Evolutionary conservation across 2,329 filamentous ascomycete species (phyloP).

Genomic region (Neonectria neomacrospora): DNA sequence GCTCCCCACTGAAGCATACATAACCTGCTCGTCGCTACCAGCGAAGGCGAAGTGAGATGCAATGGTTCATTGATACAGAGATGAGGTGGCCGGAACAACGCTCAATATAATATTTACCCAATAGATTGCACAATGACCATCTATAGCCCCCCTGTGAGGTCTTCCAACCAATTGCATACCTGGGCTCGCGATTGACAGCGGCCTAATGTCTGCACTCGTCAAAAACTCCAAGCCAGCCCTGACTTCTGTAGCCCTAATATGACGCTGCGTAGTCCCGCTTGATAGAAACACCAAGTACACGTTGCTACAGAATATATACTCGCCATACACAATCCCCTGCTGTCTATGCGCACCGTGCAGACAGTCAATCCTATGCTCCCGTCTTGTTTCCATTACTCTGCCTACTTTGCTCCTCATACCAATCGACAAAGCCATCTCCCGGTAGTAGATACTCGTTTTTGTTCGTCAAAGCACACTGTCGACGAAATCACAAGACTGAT

Average conservation of each 20-base stretch:
- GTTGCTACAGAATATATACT: background rate
- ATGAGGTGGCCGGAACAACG: constrained; percentile 19
- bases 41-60: background rate
- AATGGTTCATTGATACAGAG: background rate
- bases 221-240: background rate
- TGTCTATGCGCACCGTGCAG: too few relatives aligned
- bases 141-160: background rate
- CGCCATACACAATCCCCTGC: too few relatives aligned
- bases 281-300: background rate
- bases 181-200: background rate
- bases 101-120: constrained; percentile 11
- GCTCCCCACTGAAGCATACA: constrained; percentile 59
- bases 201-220: background rate
- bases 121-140: background rate
- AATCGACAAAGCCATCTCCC: too few relatives aligned
- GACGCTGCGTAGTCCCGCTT: background rate
- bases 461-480: too few relatives aligned
- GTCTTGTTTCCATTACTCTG: too few relatives aligned
- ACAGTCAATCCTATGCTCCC: too few relatives aligned
- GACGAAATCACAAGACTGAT: too few relatives aligned
- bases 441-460: too few relatives aligned
- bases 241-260: too few relatives aligned
- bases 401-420: too few relatives aligned
- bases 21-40: background rate
- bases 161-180: background rate